phyloP scores from a whole-genome alignment of 73 alveolate species.

The Durusdinium trenchii region DNA sequence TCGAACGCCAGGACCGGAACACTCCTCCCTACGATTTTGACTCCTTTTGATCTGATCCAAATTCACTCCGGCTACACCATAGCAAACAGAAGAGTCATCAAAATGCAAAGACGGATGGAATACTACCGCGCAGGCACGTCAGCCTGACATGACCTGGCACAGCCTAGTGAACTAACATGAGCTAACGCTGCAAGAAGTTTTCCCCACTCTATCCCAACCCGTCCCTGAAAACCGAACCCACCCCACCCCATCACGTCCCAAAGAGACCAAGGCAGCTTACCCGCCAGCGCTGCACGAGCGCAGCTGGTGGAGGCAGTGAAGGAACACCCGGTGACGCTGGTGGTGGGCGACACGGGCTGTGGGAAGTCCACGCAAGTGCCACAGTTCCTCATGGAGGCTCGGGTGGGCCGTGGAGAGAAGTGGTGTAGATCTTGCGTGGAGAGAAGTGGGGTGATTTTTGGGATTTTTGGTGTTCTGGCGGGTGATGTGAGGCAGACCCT shows the following conservation, averaged over 20 bases:
- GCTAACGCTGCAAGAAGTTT: neutral
- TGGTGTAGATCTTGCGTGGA: no score
- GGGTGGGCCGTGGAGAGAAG: neutral
- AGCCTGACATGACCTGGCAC: no score
- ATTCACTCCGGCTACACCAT: no score
- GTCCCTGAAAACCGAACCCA: neutral
- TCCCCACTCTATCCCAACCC: neutral
- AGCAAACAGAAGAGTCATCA: no score
- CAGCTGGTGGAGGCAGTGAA: constrained; percentile 67
- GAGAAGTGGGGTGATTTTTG: no score
- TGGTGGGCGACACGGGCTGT: constrained; percentile 97
- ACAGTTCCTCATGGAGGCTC: constrained; percentile 97
- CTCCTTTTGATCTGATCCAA: no score
- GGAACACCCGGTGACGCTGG: constrained; percentile 63
- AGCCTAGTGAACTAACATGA: neutral
- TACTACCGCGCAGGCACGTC: no score
- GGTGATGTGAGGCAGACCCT: no score
- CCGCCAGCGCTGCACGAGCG: constrained; percentile 55
- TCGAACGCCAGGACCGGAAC: no score
- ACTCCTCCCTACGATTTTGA: no score
- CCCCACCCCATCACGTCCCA: neutral
- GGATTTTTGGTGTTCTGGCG: no score
- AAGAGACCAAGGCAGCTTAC: neutral
- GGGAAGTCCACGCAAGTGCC: constrained; percentile 99
- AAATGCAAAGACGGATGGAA: no score